Conservation (phyloP, 2,329 filamentous ascomycete species). For the Hortaea werneckii region DNA sequence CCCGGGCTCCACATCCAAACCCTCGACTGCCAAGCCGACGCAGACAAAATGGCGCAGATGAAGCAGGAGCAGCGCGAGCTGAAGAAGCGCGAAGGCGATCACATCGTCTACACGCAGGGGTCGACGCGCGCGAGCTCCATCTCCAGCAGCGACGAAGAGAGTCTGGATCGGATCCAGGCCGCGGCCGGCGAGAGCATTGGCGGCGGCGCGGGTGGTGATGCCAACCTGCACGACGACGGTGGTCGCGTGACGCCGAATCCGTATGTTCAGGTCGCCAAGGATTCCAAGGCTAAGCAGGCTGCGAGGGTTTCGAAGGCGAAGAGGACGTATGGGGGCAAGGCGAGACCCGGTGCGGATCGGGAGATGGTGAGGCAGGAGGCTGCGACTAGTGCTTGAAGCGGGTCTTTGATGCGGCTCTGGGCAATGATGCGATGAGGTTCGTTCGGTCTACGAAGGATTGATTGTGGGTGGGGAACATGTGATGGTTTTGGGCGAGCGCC, state of each 20-base stretch:
- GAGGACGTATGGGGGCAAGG: not conserved
- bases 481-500: too few relatives aligned
- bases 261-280: slow-evolving; percentile 1
- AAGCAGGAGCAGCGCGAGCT: slow-evolving; percentile 65
- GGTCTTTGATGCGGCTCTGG: too few relatives aligned
- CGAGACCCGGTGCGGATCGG: not conserved
- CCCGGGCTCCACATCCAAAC: slow-evolving; percentile 65
- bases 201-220: not conserved
- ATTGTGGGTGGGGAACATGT: too few relatives aligned
- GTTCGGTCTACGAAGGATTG: too few relatives aligned
- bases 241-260: not conserved
- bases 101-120: slow-evolving; percentile 46
- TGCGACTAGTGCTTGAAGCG: too few relatives aligned
- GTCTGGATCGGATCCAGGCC: slow-evolving; percentile 36
- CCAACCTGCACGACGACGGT: too few relatives aligned
- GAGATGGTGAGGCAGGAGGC: too few relatives aligned
- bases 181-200: not conserved
- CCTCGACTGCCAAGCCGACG: slow-evolving; percentile 63
- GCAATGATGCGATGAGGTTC: too few relatives aligned
- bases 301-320: slow-evolving; percentile 5
- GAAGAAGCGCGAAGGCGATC: slow-evolving; percentile 55
- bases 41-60: slow-evolving; percentile 60
- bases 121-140: slow-evolving; percentile 35
- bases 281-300: slow-evolving; percentile 4
- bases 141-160: slow-evolving; percentile 48